phyloP scores from a whole-genome alignment of 2,329 filamentous ascomycete species.

The Verticillium dahliae region DNA sequence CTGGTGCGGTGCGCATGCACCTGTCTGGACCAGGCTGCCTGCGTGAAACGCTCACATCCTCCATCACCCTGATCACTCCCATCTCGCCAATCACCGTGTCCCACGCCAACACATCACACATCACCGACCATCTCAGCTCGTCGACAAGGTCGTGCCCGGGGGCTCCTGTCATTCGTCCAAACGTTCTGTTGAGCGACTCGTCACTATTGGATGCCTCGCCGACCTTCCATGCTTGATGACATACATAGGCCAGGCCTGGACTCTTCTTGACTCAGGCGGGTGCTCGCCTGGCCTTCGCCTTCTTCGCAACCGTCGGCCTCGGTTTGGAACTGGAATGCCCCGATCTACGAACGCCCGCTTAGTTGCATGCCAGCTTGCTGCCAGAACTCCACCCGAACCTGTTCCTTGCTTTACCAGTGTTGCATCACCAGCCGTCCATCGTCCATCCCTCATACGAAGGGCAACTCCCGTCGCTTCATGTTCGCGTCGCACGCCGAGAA shows the following conservation, averaged over 20 bases:
- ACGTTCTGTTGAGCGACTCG: not conserved
- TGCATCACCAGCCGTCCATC: not conserved
- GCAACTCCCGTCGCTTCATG: constrained; percentile 23
- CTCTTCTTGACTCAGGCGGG: not conserved
- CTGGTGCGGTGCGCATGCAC: not conserved
- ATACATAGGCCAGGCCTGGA: not conserved
- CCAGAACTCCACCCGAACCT: not conserved
- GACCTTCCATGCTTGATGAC: not conserved
- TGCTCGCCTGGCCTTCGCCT: not conserved
- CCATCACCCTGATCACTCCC: not conserved
- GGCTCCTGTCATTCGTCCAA: not conserved
- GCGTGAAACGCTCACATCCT: not conserved
- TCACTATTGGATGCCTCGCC: not conserved
- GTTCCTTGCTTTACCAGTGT: not conserved
- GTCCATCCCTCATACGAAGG: constrained; percentile 20
- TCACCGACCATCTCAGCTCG: not conserved
- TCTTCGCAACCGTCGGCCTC: not conserved
- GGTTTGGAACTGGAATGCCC: not conserved
- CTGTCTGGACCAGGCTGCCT: not conserved
- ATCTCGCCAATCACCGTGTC: not conserved
- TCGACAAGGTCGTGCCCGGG: not conserved
- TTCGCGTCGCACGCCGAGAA: constrained; percentile 23
- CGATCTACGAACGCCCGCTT: not conserved
- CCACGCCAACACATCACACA: not conserved
- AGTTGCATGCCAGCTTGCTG: not conserved